A percentile compares a stretch with the other conserved stretches of the same genome.
phyloP scores from a whole-genome alignment of 2,329 filamentous ascomycete genomes.

The Neoscytalidium dimidiatum region DNA sequence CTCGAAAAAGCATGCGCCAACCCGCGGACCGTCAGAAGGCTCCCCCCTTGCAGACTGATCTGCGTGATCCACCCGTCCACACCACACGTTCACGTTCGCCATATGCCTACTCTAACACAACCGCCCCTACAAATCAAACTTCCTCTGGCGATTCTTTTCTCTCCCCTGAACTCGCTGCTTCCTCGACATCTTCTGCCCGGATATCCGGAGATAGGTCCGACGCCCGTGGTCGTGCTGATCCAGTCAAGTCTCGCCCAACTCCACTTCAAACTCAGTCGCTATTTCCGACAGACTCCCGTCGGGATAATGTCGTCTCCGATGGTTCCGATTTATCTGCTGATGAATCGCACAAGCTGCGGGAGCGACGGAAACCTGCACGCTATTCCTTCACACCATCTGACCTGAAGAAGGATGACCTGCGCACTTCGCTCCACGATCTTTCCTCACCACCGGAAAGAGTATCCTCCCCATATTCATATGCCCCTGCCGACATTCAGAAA shows the following conservation, averaged over 20 bases:
- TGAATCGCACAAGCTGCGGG: constrained; percentile 30
- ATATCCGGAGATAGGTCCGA: not conserved
- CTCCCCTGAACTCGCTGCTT: not conserved
- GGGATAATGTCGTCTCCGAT: constrained; percentile 28
- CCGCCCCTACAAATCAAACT: constrained; percentile 28
- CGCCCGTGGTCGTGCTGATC: not conserved
- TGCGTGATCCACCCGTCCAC: constrained; percentile 42
- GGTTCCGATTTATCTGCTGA: constrained; percentile 34
- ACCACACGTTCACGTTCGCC: constrained; percentile 46
- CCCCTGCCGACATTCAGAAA: constrained; percentile 32
- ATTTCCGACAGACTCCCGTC: not conserved
- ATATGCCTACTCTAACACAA: constrained; percentile 44
- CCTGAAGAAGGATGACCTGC: constrained; percentile 35
- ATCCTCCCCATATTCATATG: constrained; percentile 22
- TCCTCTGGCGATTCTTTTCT: constrained; percentile 46
- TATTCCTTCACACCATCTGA: constrained; percentile 41
- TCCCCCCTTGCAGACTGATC: constrained; percentile 36
- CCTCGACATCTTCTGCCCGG: not conserved
- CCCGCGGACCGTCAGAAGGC: constrained; percentile 26
- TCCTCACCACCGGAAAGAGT: not conserved
- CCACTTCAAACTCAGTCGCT: not conserved
- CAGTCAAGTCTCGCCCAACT: not conserved
- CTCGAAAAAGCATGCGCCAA: constrained; percentile 8
- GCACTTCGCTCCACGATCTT: constrained; percentile 30
- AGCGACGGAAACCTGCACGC: constrained; percentile 35